Conservation (phyloP, 495 filamentous ascomycete species). For the Aspergillus nidulans region DNA sequence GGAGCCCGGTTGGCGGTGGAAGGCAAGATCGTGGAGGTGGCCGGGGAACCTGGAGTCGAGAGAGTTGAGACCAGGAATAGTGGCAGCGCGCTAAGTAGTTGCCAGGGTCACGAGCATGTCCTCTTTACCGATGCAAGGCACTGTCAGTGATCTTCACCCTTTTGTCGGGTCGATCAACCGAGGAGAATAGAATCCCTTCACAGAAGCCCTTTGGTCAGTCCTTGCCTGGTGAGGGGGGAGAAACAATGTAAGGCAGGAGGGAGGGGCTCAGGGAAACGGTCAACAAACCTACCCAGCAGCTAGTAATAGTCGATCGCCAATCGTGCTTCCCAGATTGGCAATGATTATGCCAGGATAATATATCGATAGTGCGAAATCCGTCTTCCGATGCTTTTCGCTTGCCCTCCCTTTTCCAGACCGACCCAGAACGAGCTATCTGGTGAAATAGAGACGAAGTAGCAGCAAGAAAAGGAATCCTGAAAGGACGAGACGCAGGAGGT, state of each 20-base stretch:
- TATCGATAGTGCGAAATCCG: conserved; percentile 13
- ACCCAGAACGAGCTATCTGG: neutral
- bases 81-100: conserved; percentile 13
- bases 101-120: conserved; percentile 22
- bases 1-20: neutral
- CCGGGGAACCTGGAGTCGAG: neutral
- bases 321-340: conserved; percentile 15
- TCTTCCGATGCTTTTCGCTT: neutral
- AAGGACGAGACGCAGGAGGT: neutral
- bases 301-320: conserved; percentile 17
- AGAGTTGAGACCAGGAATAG: neutral
- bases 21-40: neutral
- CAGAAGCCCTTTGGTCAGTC: conserved; percentile 20
- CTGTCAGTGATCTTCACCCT: conserved; percentile 5
- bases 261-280: neutral
- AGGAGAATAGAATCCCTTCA: conserved; percentile 15
- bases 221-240: conserved; percentile 13
- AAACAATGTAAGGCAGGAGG: neutral
- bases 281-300: conserved; percentile 17
- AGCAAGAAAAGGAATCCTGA: conserved; percentile 1
- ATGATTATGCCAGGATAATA: conserved; percentile 5
- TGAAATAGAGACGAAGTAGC: neutral
- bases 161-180: conserved; percentile 13
- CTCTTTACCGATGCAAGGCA: conserved; percentile 23
- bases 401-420: neutral